Conservation (phyloP, 2,329 filamentous ascomycete genomes). For the Pseudogymnoascus sp. region DNA sequence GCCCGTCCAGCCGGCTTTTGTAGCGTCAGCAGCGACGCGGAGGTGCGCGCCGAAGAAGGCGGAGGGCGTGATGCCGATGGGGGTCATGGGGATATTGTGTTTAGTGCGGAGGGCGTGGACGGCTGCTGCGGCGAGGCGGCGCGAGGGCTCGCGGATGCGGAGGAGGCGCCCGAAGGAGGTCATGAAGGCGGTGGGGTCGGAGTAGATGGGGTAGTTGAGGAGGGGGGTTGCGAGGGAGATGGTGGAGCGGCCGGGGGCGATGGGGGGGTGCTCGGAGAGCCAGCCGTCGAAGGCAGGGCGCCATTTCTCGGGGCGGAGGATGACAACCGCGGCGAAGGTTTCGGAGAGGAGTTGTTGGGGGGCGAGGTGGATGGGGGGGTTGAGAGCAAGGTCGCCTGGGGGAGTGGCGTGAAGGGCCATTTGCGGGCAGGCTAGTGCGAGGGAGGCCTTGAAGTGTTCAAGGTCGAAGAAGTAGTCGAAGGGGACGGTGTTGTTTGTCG, state of each 20-base stretch:
- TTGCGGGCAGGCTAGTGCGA: slow-evolving; percentile 8
- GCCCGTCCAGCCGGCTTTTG: slow-evolving; percentile 27
- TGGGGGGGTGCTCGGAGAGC: slow-evolving; percentile 15
- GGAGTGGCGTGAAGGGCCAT: slow-evolving; percentile 3
- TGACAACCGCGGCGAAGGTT: slow-evolving; percentile 17
- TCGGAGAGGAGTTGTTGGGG: slow-evolving; percentile 16
- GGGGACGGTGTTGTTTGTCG: slow-evolving; percentile 10
- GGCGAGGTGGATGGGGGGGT: slow-evolving; percentile 9
- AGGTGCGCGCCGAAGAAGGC: slow-evolving; percentile 33
- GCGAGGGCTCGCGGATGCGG: slow-evolving; percentile 17
- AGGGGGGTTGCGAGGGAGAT: slow-evolving; percentile 18
- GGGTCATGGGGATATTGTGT: slow-evolving; percentile 22
- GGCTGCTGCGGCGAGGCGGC: slow-evolving; percentile 26
- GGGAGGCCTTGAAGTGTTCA: slow-evolving; percentile 15
- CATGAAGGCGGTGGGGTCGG: slow-evolving; percentile 25
- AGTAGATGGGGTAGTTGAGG: slow-evolving; percentile 27
- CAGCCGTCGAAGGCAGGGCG: slow-evolving; percentile 21
- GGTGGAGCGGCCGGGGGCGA: slow-evolving; percentile 15
- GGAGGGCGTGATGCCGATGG: slow-evolving; percentile 19
- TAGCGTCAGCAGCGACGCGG: slow-evolving; percentile 30
- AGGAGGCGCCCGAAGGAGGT: slow-evolving; percentile 33
- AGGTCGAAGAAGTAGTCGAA: slow-evolving; percentile 22
- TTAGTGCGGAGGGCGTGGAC: slow-evolving; percentile 25
- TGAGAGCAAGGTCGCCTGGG: slow-evolving; percentile 14
- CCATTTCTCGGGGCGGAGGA: slow-evolving; percentile 23